These are phyloP conservation scores for Diplocarpon mali DNA, from an alignment of 2,329 filamentous ascomycete genomes.

Conservation along the genomic window DNA sequence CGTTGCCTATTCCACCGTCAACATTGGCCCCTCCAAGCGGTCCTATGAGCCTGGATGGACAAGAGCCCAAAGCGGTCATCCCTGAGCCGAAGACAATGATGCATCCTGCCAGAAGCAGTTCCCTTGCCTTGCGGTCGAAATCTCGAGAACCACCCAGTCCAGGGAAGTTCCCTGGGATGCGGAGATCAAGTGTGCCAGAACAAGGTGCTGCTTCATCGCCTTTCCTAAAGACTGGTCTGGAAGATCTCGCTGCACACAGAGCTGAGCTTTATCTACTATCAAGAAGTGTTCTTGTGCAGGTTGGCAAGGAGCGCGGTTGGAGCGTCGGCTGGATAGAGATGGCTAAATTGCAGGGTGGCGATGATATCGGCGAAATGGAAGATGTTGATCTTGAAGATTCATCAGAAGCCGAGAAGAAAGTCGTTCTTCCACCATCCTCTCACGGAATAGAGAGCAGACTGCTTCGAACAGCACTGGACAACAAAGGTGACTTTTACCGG, in stretches of 20 bases:
- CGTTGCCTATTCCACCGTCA: conserved; percentile 54
- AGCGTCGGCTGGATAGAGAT: conserved; percentile 61
- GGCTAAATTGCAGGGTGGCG: conserved; percentile 32
- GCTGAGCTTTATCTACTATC: conserved; percentile 76
- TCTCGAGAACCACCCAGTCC: conserved; percentile 39
- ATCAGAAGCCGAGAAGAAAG: background rate
- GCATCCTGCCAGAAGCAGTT: conserved; percentile 55
- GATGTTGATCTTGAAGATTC: conserved; percentile 40
- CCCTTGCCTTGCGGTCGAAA: conserved; percentile 37
- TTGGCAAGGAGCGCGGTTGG: conserved; percentile 66
- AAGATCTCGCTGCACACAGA: conserved; percentile 71
- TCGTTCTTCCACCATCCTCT: conserved; percentile 16
- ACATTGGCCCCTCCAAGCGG: conserved; percentile 32
- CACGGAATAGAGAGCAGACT: conserved; percentile 44
- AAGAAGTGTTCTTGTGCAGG: conserved; percentile 63
- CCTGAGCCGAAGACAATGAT: conserved; percentile 61
- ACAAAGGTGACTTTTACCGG: conserved; percentile 51
- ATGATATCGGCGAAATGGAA: conserved; percentile 35
- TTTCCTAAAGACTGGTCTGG: conserved; percentile 54
- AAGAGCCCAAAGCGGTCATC: conserved; percentile 51
- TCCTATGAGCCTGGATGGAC: conserved; percentile 28
- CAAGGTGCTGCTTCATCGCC: conserved; percentile 31
- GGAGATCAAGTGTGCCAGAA: conserved; percentile 30
- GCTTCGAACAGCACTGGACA: conserved; percentile 50
- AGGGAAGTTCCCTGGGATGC: conserved; percentile 40